phyloP scores from a whole-genome alignment of 1,284 basidiomycete species.

The Boletus hoseneyae region DNA sequence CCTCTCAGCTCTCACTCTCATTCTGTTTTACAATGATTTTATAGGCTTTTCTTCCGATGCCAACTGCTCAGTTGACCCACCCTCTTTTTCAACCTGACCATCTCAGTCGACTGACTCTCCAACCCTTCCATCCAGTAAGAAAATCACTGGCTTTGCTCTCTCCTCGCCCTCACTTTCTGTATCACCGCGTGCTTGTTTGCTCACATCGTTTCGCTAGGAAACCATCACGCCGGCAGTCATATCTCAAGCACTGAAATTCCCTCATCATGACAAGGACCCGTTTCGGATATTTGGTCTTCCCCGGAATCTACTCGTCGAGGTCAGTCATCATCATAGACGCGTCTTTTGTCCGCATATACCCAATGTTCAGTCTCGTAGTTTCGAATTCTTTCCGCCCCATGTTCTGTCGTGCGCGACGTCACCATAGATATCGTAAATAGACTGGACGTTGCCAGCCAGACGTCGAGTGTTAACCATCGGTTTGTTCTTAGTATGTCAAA shows the following conservation, averaged over 20 bases:
- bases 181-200: neutral
- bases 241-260: conserved; percentile 33
- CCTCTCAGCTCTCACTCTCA: neutral
- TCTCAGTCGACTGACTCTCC: conserved; percentile 56
- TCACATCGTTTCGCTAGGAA: conserved; percentile 19
- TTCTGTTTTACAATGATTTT: neutral
- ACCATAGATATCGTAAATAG: conserved; percentile 53
- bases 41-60: conserved; percentile 33
- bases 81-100: conserved; percentile 55
- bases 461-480: conserved; percentile 39
- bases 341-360: neutral
- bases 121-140: conserved; percentile 24
- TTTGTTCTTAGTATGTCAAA: conserved; percentile 57
- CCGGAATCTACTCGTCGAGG: conserved; percentile 61
- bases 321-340: conserved; percentile 36
- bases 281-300: conserved; percentile 63
- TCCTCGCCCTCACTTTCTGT: neutral
- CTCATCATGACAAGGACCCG: conserved; percentile 44
- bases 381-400: conserved; percentile 60
- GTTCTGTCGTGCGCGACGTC: conserved; percentile 61
- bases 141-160: neutral
- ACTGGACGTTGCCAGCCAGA: conserved; percentile 51
- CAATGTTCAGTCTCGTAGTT: conserved; percentile 43
- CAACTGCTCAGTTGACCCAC: conserved; percentile 44
- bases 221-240: conserved; percentile 28